Evolutionary conservation across 768 basidiomycete species (phyloP).

Genomic region (Lepiota brunneoincarnata): DNA sequence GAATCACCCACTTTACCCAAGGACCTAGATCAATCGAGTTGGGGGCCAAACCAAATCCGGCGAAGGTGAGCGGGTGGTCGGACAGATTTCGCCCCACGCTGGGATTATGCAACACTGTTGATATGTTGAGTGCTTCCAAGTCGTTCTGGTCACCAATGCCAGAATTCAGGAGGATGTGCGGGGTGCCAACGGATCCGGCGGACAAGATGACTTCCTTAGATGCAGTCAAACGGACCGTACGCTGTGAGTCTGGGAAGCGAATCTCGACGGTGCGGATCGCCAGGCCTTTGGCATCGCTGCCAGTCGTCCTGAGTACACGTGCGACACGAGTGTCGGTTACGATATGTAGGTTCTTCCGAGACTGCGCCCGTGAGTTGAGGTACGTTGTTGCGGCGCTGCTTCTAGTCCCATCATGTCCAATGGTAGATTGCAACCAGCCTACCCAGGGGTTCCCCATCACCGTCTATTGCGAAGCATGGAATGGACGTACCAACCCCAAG

Average conservation of each 20-base stretch:
- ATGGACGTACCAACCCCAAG: constrained; percentile 12
- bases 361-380: constrained; percentile 18
- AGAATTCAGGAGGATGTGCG: constrained; percentile 17
- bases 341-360: constrained; percentile 28
- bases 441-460: neutral
- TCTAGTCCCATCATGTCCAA: constrained; percentile 19
- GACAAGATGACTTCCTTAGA: constrained; percentile 19
- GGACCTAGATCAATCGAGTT: constrained; percentile 8
- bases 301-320: constrained; percentile 14
- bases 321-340: constrained; percentile 26
- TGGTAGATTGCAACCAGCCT: constrained; percentile 23
- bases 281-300: neutral
- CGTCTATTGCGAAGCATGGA: neutral
- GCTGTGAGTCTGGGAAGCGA: neutral
- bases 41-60: neutral
- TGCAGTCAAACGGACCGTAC: constrained; percentile 14
- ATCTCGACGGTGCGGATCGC: constrained; percentile 12
- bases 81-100: constrained; percentile 26
- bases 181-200: constrained; percentile 14
- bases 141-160: constrained; percentile 17
- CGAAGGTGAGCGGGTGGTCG: constrained; percentile 19
- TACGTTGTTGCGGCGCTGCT: constrained; percentile 26
- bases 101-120: constrained; percentile 22
- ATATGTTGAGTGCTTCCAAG: constrained; percentile 18
- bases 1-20: constrained; percentile 1